Evolutionary conservation across 208 protist species (phyloP), one percentile per base, ranked within the genome.

Genomic region (Novymonas esmeraldas): DNA sequence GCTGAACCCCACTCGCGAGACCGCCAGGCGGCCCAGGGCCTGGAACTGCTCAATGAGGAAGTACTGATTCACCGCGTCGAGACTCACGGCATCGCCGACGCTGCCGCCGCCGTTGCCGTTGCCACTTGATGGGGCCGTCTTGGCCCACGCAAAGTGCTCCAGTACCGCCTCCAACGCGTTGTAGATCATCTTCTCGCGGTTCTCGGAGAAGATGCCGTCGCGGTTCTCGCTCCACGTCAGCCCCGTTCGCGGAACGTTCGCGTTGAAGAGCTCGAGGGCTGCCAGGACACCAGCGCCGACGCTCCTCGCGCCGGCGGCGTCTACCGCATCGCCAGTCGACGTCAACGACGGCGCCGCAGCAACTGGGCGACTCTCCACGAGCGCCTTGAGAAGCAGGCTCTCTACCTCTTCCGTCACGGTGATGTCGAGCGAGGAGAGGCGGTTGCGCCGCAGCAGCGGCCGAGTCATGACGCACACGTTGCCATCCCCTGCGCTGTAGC

Each of bases 191-290:
- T 90, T 88, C 70, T 97, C 90, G 0, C 94, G 76, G 67, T 98
- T 98, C 61, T 98, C 93, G 0, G 91, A 74, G 77, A 98, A 98
- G 6, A 98, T 36, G 11, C 87, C 79, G 46, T 97, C 95, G 51
- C 74, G 78, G 70, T 95, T 98, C 71, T 98, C 89, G 28, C 82
- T 90, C 64, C 79, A 88, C 11, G 70, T 78, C 29, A 98, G 83
- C 1, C 96, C 96, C n/a, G 51, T 89, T 33, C 60, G 54, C 20
- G 92, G 87, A 14, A 98, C 79, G 64, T 97, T 97, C 14, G 89
- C 81, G 68, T 98, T 98, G 69, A 98, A 97, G 63, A 91, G 90
- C 38, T 84, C 72, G 16, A 94, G 60, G 24, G 71, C 59, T 2
- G 71, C 39, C 5, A 70, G 34, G 1, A 77, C 57, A 1, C 49